Evolutionary conservation across 768 basidiomycete genomes (phyloP).

Genomic region (Mycena vulgaris): DNA sequence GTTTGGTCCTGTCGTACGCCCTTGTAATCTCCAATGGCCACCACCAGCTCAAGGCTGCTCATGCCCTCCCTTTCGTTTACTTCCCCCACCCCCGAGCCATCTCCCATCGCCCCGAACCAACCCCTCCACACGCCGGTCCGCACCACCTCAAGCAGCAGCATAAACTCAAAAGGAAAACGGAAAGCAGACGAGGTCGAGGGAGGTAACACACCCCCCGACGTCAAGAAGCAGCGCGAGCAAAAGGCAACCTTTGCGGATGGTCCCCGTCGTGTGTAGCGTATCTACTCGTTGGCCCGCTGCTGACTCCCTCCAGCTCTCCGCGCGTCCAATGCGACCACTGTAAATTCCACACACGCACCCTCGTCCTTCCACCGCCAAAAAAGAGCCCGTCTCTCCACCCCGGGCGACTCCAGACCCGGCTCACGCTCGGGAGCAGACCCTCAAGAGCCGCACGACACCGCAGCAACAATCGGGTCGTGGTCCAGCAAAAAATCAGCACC

Average conservation of each 20-base stretch:
- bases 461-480: slow-evolving; percentile 37
- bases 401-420: slow-evolving; percentile 30
- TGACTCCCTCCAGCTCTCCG: slow-evolving; percentile 28
- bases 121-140: slow-evolving; percentile 24
- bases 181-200: slow-evolving; percentile 38
- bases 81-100: slow-evolving; percentile 32
- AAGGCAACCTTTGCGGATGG: slow-evolving; percentile 34
- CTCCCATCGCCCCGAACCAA: slow-evolving; percentile 7
- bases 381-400: slow-evolving; percentile 36
- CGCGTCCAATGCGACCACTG: slow-evolving; percentile 32
- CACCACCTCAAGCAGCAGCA: background rate
- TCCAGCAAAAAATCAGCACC: slow-evolving; percentile 31
- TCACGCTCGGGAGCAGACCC: slow-evolving; percentile 18
- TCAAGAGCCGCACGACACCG: slow-evolving; percentile 23
- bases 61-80: slow-evolving; percentile 32
- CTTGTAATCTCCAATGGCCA: slow-evolving; percentile 15
- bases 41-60: slow-evolving; percentile 5
- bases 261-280: slow-evolving; percentile 31
- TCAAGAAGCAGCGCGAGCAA: slow-evolving; percentile 23
- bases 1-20: background rate
- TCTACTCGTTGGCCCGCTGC: background rate
- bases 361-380: slow-evolving; percentile 40
- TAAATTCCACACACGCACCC: slow-evolving; percentile 32
- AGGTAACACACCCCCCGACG: slow-evolving; percentile 36
- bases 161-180: slow-evolving; percentile 34